Percentiles rank a stretch among this genome's conserved stretches.
Evolutionary conservation across 1,139 yeast species (phyloP).

Genomic region (Casaregolazyma lundiana): DNA sequence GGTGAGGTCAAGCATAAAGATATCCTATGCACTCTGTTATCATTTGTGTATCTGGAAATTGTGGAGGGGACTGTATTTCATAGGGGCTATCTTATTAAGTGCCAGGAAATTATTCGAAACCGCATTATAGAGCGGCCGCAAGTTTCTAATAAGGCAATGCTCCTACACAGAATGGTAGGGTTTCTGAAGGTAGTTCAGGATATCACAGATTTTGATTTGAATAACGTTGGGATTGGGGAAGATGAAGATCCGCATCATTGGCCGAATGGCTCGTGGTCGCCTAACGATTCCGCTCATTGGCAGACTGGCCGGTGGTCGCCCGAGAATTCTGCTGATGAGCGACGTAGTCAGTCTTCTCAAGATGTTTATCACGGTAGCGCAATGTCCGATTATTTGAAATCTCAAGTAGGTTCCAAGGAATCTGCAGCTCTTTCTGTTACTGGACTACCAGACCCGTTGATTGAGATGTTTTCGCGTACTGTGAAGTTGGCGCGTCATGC

Average conservation of each 20-base stretch:
- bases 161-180: slow-evolving; percentile 73
- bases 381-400: slow-evolving; percentile 29
- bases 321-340: slow-evolving; percentile 23
- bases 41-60: slow-evolving; percentile 80
- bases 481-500: slow-evolving; percentile 55
- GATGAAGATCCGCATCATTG: slow-evolving; percentile 19
- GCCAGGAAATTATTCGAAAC: slow-evolving; percentile 68
- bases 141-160: slow-evolving; percentile 69
- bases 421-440: slow-evolving; percentile 80
- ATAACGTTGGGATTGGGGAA: slow-evolving; percentile 18
- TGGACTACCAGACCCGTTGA: slow-evolving; percentile 79
- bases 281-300: background rate
- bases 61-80: slow-evolving; percentile 91
- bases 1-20: slow-evolving; percentile 61
- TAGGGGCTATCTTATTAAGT: slow-evolving; percentile 66
- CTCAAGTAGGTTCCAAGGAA: too few relatives aligned
- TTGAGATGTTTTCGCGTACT: slow-evolving; percentile 50
- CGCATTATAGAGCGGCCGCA: slow-evolving; percentile 64
- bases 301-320: too few relatives aligned
- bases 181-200: slow-evolving; percentile 73
- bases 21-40: slow-evolving; percentile 73
- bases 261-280: background rate
- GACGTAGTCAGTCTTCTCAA: slow-evolving; percentile 20
- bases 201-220: slow-evolving; percentile 31
- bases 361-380: slow-evolving; percentile 12